Evolutionary conservation across 129 eudicot species (phyloP).

Genomic region (Flaveria trinervia): DNA sequence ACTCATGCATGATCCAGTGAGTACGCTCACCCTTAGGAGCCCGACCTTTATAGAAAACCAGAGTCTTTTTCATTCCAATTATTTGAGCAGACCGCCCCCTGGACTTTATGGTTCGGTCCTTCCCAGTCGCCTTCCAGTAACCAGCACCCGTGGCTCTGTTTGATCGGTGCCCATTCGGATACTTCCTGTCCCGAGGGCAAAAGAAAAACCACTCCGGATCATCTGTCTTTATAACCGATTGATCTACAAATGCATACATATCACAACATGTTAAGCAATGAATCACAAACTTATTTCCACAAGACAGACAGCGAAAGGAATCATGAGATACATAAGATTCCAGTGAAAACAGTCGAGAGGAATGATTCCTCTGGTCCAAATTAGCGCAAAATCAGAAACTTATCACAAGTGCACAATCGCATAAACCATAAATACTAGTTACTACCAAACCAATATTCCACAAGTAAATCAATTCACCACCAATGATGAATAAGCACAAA

Average conservation of each 20-base stretch:
- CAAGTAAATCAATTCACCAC: not conserved
- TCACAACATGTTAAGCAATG: not conserved
- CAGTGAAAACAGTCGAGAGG: not conserved
- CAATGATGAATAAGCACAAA: slow-evolving; percentile 25
- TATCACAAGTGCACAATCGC: not conserved
- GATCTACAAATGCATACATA: slow-evolving; percentile 34
- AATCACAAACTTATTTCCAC: slow-evolving; percentile 6
- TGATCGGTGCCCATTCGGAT: slow-evolving; percentile 71
- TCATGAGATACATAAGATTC: not conserved
- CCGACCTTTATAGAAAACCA: slow-evolving; percentile 68
- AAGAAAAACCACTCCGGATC: slow-evolving; percentile 83
- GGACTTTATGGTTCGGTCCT: slow-evolving; percentile 62
- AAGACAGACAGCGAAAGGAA: not conserved
- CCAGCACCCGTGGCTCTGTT: slow-evolving; percentile 68
- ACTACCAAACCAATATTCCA: not conserved
- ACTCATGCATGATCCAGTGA: slow-evolving; percentile 81
- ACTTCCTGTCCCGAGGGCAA: slow-evolving; percentile 68
- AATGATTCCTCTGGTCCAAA: not conserved
- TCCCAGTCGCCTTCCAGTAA: slow-evolving; percentile 77
- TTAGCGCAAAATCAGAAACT: not conserved
- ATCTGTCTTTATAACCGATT: slow-evolving; percentile 61
- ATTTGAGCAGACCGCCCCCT: slow-evolving; percentile 32
- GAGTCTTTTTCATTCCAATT: slow-evolving; percentile 69
- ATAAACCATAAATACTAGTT: slow-evolving; percentile 4
- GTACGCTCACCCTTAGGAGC: slow-evolving; percentile 73